Base-by-base conservation (phyloP, 2,329 filamentous ascomycete genomes). In the Hysterium pulicare region DNA sequence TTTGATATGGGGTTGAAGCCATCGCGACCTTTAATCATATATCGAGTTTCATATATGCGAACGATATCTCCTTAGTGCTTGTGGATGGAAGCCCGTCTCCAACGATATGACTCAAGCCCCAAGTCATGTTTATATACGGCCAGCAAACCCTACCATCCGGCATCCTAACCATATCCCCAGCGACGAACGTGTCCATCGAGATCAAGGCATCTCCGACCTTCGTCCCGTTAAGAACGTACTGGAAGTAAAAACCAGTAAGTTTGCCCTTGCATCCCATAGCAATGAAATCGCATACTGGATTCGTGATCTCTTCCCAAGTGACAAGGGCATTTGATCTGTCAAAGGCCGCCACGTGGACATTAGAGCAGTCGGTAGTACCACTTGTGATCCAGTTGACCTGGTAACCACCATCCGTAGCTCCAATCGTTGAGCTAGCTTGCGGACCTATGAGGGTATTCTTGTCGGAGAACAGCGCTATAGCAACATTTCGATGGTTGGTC, bases 141-240 rank as follows among this genome's bases (percentile, higher is more conserved):
- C 77, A 83, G 70, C 80, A 83, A 52, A 83, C 70, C 36, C 75
- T 70, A 17, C 75, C 76, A 46, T 80, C 76, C n/a, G 64, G 52
- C 68, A 80, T 75, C 23, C 76, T 80, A 9, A 79, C 78, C 71
- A 83, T 81, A 53, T 83, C 80, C 30, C 80, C 80, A 6, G 79
- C 76, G 34, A 83, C 77, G 51, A 71, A 79, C n/a, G 75, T 73
- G 55, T 81, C 70, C 10, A 59, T 70, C n/a, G 70, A 72, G 41
- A 67, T 69, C 44, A 81, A 53, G 1, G 75, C 62, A 13, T 70
- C 63, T 16, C 78, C 79, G 26, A 81, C 65, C 55, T 72, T 77
- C 40, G 69, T 62, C 2, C 79, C 80, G 10, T 68, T 59, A 53
- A 72, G 69, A 20, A 83, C 74, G 40, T 78, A 66, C 64, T 83